A percentile compares a stretch with the other conserved stretches of the same genome.
These are phyloP conservation scores for Colletotrichum plurivorum DNA, from an alignment of 2,329 filamentous ascomycete genomes.

Conservation along the genomic window DNA sequence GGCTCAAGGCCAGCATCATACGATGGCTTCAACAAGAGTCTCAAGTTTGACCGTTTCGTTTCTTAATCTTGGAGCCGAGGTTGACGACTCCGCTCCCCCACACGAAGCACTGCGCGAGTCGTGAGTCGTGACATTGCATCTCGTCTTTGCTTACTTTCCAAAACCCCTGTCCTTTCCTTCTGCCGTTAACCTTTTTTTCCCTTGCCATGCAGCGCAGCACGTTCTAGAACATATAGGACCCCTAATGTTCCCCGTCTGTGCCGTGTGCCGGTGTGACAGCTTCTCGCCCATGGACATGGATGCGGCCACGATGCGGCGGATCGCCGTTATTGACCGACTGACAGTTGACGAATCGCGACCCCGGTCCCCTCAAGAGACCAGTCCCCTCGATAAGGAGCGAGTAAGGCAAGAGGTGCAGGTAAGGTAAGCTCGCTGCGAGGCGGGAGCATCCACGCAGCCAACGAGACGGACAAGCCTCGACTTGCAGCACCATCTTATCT, in stretches of 20 bases:
- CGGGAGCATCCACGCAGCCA: constrained; percentile 1
- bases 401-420: neutral
- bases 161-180: neutral
- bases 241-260: constrained; percentile 12
- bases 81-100: constrained; percentile 4
- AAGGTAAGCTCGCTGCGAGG: constrained; percentile 2
- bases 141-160: too few relatives aligned
- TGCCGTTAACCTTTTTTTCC: constrained; percentile 15
- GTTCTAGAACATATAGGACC: constrained; percentile 23
- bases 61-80: constrained; percentile 3
- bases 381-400: neutral
- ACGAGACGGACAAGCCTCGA: neutral
- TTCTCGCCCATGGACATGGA: constrained; percentile 9
- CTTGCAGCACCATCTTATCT: constrained; percentile 7
- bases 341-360: constrained; percentile 12
- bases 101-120: too few relatives aligned
- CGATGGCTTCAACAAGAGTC: constrained; percentile 1
- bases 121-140: constrained; percentile 7
- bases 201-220: constrained; percentile 10
- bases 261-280: constrained; percentile 24
- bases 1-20: neutral
- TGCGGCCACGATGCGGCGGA: constrained; percentile 6
- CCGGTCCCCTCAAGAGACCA: neutral
- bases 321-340: neutral
- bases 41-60: constrained; percentile 2